Conservation (phyloP, 441 rosid species). For the Aquilaria agallochum region DNA sequence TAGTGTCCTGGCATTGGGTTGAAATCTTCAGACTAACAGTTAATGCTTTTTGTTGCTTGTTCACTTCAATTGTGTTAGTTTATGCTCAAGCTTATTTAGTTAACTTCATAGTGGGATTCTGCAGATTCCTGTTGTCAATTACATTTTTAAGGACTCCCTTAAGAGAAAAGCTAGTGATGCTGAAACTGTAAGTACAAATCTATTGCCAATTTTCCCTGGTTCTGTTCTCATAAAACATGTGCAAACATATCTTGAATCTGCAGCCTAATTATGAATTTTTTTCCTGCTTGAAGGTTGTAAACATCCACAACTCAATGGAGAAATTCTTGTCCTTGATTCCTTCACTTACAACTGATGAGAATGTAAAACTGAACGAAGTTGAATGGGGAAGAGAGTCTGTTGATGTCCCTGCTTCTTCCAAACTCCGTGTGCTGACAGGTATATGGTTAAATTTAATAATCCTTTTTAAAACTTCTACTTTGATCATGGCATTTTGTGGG, state of each 20-base stretch:
- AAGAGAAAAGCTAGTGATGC: slow-evolving; percentile 84
- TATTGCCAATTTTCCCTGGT: slow-evolving; percentile 5
- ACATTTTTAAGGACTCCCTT: slow-evolving; percentile 70
- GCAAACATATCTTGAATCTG: slow-evolving; percentile 6
- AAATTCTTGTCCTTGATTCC: slow-evolving; percentile 59
- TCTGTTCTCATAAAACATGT: slow-evolving; percentile 8
- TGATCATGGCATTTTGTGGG: not conserved
- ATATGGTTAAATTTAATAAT: slow-evolving; percentile 6
- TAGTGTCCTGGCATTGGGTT: no score
- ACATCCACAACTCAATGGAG: slow-evolving; percentile 50
- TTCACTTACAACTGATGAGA: slow-evolving; percentile 42
- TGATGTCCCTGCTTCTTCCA: slow-evolving; percentile 45
- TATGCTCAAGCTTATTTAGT: no score
- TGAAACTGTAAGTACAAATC: slow-evolving; percentile 51
- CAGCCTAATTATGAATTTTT: not conserved
- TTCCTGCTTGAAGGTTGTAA: slow-evolving; percentile 53
- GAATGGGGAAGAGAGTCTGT: slow-evolving; percentile 44
- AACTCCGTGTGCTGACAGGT: slow-evolving; percentile 74
- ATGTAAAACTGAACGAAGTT: slow-evolving; percentile 32
- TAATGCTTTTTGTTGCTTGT: no score
- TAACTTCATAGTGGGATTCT: not conserved
- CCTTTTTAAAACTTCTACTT: not conserved
- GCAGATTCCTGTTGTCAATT: slow-evolving; percentile 70
- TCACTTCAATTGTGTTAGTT: no score
- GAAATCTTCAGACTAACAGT: no score